These are phyloP conservation scores for Rhynchospora pubera DNA, from an alignment of 176 grass and related monocot genomes.

Conservation along the genomic window DNA sequence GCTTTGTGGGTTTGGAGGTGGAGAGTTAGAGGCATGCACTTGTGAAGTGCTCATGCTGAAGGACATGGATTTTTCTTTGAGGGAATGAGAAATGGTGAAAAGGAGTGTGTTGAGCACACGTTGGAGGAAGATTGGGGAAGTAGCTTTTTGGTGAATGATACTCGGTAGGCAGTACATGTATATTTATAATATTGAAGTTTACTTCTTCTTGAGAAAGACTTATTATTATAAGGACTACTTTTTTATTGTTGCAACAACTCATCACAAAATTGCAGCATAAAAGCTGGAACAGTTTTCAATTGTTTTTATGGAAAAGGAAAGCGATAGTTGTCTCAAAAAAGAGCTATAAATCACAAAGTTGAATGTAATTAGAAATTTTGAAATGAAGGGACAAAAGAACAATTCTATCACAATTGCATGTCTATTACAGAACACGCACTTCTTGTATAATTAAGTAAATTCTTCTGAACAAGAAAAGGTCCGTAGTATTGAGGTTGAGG, in stretches of 20 bases:
- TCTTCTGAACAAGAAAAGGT: no score
- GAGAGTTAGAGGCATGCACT: constrained; percentile 6
- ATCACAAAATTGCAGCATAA: background rate
- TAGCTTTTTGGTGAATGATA: constrained; percentile 4
- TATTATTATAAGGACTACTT: background rate
- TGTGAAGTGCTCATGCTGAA: constrained; percentile 10
- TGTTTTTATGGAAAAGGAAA: background rate
- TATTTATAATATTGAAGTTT: background rate
- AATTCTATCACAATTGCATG: no score
- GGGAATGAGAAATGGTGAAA: background rate
- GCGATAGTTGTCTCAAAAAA: background rate
- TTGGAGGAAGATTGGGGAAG: background rate
- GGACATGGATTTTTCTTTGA: constrained; percentile 8
- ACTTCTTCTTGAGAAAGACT: constrained; percentile 7
- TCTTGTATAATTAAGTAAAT: no score
- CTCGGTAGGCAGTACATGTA: background rate
- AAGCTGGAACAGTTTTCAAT: constrained; percentile 9
- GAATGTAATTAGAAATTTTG: no score
- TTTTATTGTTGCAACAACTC: background rate
- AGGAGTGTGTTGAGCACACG: constrained; percentile 28
- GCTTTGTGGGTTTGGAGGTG: background rate
- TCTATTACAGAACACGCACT: no score
- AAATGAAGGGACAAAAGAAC: no score
- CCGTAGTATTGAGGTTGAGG: no score
- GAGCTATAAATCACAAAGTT: no score